Evolutionary conservation across 148 eudicot species (phyloP).

Genomic region (Diospyros kaki): DNA sequence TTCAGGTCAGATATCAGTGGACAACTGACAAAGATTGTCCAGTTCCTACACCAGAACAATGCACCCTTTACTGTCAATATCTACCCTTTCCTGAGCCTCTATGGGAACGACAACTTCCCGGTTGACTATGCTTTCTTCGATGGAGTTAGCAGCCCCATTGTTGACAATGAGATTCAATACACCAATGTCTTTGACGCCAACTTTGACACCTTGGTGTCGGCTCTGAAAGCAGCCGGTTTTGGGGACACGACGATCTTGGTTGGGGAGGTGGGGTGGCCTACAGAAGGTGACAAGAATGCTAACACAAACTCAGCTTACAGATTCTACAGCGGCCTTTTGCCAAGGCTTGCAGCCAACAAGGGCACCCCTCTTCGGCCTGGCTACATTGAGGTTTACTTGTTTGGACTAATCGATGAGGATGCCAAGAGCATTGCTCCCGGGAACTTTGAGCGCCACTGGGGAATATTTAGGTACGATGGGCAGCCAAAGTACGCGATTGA

Average conservation of each 20-base stretch:
- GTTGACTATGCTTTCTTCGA: constrained; percentile 85
- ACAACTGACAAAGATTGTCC: constrained; percentile 58
- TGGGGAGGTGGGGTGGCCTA: constrained; percentile 98
- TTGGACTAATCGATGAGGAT: constrained; percentile 83
- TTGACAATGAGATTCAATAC: constrained; percentile 52
- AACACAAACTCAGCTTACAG: constrained; percentile 48
- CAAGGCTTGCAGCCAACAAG: constrained; percentile 49
- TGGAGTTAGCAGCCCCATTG: constrained; percentile 43
- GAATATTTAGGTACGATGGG: constrained; percentile 75
- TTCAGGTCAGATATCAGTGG: constrained; percentile 57
- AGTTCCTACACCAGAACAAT: constrained; percentile 54
- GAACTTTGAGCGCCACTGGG: constrained; percentile 91
- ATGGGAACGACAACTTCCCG: constrained; percentile 63
- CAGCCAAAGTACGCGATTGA: constrained; percentile 78
- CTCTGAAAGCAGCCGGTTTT: constrained; percentile 50
- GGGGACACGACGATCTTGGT: constrained; percentile 55
- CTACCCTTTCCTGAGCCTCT: constrained; percentile 83
- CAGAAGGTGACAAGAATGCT: constrained; percentile 75
- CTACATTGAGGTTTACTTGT: constrained; percentile 67
- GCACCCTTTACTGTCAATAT: constrained; percentile 87
- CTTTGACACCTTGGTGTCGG: constrained; percentile 73
- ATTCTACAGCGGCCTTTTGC: constrained; percentile 70
- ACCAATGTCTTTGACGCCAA: constrained; percentile 90
- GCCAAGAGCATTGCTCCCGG: constrained; percentile 75
- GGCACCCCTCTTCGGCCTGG: constrained; percentile 90